phyloP scores from a whole-genome alignment of 2,329 filamentous ascomycete species.

The Cytospora piceicola region DNA sequence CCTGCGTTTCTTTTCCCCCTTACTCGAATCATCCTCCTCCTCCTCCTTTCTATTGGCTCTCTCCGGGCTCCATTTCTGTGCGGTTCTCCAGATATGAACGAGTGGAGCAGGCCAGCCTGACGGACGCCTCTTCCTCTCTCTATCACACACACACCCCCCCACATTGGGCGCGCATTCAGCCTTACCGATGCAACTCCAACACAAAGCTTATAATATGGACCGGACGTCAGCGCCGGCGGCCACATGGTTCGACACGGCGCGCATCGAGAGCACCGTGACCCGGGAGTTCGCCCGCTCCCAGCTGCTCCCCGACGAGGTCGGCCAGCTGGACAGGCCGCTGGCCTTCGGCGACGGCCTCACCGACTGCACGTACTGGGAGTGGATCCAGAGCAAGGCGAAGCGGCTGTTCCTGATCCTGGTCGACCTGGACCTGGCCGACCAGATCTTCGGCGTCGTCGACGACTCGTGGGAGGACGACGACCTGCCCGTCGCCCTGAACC shows the following conservation, averaged over 20 bases:
- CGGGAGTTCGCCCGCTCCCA: constrained; percentile 68
- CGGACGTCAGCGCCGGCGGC: neutral
- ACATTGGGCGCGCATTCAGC: constrained; percentile 2
- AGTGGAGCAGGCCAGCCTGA: neutral
- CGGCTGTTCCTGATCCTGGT: constrained; percentile 72
- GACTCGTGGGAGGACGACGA: constrained; percentile 79
- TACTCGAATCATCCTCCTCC: no score
- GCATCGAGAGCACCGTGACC: constrained; percentile 71
- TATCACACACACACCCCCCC: no score
- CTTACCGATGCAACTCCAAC: constrained; percentile 8
- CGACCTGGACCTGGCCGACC: constrained; percentile 70
- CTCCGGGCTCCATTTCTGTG: no score
- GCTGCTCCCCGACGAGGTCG: constrained; percentile 64
- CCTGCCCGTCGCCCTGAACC: constrained; percentile 68
- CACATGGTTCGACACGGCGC: constrained; percentile 71
- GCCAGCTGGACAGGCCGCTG: constrained; percentile 64
- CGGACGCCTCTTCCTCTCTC: neutral
- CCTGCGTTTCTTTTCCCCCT: no score
- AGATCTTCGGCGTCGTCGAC: constrained; percentile 76
- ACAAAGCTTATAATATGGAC: constrained; percentile 1
- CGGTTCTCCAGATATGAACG: neutral
- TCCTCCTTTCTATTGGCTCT: no score
- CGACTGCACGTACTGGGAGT: constrained; percentile 77
- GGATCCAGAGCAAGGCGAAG: constrained; percentile 71
- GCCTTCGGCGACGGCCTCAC: constrained; percentile 71